A percentile compares a stretch with the other conserved stretches of the same genome.
These are phyloP conservation scores for Boletus rubroflammeus DNA, from an alignment of 768 basidiomycete genomes.

Conservation along the genomic window DNA sequence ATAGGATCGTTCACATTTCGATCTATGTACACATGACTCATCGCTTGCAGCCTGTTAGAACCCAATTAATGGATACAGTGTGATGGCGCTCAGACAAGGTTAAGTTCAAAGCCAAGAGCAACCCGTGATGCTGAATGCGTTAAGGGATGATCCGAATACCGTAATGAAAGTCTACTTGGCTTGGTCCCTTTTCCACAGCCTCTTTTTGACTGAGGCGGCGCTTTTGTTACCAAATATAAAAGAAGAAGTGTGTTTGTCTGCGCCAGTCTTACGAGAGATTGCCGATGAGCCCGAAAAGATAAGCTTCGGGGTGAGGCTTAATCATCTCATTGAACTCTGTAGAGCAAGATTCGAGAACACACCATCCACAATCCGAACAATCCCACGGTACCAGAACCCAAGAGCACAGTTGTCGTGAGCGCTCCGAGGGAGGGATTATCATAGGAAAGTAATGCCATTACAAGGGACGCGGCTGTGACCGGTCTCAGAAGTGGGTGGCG, in stretches of 20 bases:
- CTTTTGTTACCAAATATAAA: constrained; percentile 77
- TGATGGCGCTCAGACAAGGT: constrained; percentile 21
- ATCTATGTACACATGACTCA: constrained; percentile 18
- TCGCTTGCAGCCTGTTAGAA: constrained; percentile 8
- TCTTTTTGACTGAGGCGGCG: constrained; percentile 62
- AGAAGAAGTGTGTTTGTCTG: constrained; percentile 76
- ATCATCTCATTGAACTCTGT: constrained; percentile 15
- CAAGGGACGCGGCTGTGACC: constrained; percentile 47
- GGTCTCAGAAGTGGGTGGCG: constrained; percentile 64
- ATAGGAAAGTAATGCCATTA: constrained; percentile 64
- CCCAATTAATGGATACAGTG: constrained; percentile 16
- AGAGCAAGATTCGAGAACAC: constrained; percentile 27
- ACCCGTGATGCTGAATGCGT: constrained; percentile 7
- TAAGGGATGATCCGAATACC: constrained; percentile 17
- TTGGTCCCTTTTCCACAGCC: constrained; percentile 47
- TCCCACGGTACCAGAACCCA: constrained; percentile 50
- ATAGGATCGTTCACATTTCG: constrained; percentile 7
- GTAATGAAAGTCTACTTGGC: constrained; percentile 20
- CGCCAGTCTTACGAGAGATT: constrained; percentile 70
- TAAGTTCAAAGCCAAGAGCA: constrained; percentile 21
- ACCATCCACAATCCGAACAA: constrained; percentile 74
- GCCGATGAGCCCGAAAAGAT: constrained; percentile 55
- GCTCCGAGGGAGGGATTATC: constrained; percentile 57
- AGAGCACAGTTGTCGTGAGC: constrained; percentile 48
- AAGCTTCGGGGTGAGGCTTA: constrained; percentile 38